These are phyloP conservation scores for Suhomyces terraborum DNA, from an alignment of 1,139 yeast genomes.

Conservation along the genomic window DNA sequence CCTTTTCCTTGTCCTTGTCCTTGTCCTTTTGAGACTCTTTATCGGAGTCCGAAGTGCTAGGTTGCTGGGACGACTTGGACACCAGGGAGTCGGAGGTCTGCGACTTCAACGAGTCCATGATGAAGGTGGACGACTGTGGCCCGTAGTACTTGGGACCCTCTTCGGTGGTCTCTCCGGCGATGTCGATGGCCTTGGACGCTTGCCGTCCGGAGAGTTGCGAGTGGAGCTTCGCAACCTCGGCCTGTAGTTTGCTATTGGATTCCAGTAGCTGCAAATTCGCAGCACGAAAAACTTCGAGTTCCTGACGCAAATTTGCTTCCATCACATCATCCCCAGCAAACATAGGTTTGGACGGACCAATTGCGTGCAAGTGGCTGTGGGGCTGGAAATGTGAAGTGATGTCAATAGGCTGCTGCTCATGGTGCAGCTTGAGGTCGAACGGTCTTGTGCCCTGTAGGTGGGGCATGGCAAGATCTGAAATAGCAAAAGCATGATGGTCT, in stretches of 20 bases:
- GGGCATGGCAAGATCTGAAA: conserved; percentile 1
- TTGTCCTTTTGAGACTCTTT: background rate
- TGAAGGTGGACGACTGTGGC: conserved; percentile 49
- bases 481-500: background rate
- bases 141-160: conserved; percentile 49
- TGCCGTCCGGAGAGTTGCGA: background rate
- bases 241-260: conserved; percentile 23
- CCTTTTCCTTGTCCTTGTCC: conserved; percentile 4
- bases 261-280: conserved; percentile 26
- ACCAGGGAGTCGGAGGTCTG: conserved; percentile 13
- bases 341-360: background rate
- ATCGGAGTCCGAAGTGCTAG: conserved; percentile 1
- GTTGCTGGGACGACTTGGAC: background rate
- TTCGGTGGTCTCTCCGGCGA: conserved; percentile 20
- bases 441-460: conserved; percentile 2
- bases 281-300: conserved; percentile 8
- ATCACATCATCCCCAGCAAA: conserved; percentile 1
- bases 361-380: conserved; percentile 3
- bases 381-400: conserved; percentile 8
- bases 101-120: conserved; percentile 40
- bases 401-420: conserved; percentile 4
- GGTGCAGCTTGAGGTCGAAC: conserved; percentile 3
- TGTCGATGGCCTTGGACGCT: conserved; percentile 11
- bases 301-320: conserved; percentile 11
- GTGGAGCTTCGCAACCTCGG: conserved; percentile 11